Percentiles rank a stretch among this genome's conserved stretches.
Evolutionary conservation across 306 rosid genomes (phyloP).

Genomic region (Dryas alaskensis): DNA sequence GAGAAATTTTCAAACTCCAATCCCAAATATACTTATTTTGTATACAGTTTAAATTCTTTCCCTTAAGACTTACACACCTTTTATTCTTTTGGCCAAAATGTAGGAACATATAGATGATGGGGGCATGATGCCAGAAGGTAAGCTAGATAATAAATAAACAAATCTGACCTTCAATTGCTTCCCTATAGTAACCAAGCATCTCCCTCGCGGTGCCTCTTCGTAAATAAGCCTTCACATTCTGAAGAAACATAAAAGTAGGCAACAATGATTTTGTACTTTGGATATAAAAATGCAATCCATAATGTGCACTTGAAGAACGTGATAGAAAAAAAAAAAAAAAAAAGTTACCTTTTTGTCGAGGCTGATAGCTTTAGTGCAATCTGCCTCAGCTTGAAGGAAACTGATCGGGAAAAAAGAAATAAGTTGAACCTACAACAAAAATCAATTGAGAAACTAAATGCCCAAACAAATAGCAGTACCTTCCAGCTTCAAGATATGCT

Average conservation of each 20-base stretch:
- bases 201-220: constrained; percentile 96
- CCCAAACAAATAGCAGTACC: constrained; percentile 42
- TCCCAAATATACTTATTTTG: not conserved
- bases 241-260: constrained; percentile 24
- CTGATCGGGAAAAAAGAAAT: constrained; percentile 41
- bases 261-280: not conserved
- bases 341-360: constrained; percentile 81
- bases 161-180: constrained; percentile 80
- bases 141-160: constrained; percentile 11
- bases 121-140: not conserved
- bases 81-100: not conserved
- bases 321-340: not conserved
- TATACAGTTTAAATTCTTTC: not conserved
- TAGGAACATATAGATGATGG: not conserved
- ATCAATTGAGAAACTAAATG: constrained; percentile 11
- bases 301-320: not conserved
- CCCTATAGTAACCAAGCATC: constrained; percentile 88
- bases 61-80: not conserved
- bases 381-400: constrained; percentile 80
- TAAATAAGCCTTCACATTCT: constrained; percentile 90
- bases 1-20: not conserved
- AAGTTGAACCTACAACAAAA: constrained; percentile 30
- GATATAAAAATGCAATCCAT: not conserved
- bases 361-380: constrained; percentile 73
- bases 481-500: constrained; percentile 76